These are phyloP conservation scores for Teratosphaeria pseudoeucalypti DNA, from an alignment of 2,329 filamentous ascomycete genomes.

Conservation along the genomic window DNA sequence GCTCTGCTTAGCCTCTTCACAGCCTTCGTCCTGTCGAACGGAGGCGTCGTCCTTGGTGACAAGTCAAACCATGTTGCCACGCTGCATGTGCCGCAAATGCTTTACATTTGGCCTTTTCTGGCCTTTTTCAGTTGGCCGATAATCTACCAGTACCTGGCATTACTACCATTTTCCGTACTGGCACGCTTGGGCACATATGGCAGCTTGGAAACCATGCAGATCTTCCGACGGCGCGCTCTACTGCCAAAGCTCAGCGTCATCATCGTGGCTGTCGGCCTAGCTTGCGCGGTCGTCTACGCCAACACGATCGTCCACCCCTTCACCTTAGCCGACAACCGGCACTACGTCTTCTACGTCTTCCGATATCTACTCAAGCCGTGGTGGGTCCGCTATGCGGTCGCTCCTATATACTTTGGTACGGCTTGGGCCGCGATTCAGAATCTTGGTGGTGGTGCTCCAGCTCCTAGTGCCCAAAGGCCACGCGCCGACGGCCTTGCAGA, in stretches of 20 bases:
- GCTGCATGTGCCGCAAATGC: conserved; percentile 79
- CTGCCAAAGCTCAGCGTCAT: conserved; percentile 31
- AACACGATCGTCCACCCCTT: conserved; percentile 96
- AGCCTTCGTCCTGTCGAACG: conserved; percentile 74
- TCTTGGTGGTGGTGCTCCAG: conserved; percentile 38
- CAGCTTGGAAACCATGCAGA: conserved; percentile 20
- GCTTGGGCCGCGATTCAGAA: conserved; percentile 58
- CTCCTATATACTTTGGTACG: conserved; percentile 60
- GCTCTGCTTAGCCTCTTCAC: conserved; percentile 57
- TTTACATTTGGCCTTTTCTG: conserved; percentile 89
- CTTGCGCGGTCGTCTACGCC: conserved; percentile 50
- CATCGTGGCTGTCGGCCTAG: conserved; percentile 29
- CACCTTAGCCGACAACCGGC: conserved; percentile 88
- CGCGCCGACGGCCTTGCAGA: neutral
- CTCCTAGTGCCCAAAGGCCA: neutral
- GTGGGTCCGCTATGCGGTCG: conserved; percentile 37
- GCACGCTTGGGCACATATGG: conserved; percentile 14
- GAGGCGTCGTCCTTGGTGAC: conserved; percentile 85
- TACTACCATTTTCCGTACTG: conserved; percentile 17
- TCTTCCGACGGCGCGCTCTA: conserved; percentile 24
- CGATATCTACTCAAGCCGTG: conserved; percentile 55
- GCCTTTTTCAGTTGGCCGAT: conserved; percentile 82
- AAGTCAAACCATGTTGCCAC: conserved; percentile 90
- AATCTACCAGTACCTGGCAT: conserved; percentile 46
- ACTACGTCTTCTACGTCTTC: conserved; percentile 97